Evolutionary conservation across 441 rosid genomes (phyloP).

Genomic region (Pelargonium fulgidum): DNA sequence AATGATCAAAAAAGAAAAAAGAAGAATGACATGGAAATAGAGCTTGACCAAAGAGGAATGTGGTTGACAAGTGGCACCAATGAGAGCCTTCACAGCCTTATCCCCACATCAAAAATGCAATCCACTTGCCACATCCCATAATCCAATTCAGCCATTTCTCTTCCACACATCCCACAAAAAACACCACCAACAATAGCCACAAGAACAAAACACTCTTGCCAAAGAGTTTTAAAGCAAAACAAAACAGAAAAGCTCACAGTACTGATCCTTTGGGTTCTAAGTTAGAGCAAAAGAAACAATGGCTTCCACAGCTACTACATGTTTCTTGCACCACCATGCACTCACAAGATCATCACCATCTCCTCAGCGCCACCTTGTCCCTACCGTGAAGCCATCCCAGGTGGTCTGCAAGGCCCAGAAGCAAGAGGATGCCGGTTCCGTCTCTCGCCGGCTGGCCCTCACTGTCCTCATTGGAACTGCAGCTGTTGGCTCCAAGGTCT

Average conservation of each 20-base stretch:
- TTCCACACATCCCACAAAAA: conserved; percentile 20
- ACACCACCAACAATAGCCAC: neutral
- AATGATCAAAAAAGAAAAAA: neutral
- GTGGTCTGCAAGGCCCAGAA: conserved; percentile 67
- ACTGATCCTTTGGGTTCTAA: too few species aligned
- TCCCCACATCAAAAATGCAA: conserved; percentile 40
- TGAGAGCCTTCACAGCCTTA: conserved; percentile 37
- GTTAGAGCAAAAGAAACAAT: conserved; percentile 22
- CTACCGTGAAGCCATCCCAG: conserved; percentile 41
- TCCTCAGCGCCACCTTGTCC: conserved; percentile 41
- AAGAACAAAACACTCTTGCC: neutral
- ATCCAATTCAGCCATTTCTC: conserved; percentile 28
- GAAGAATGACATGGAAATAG: neutral
- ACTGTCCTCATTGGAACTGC: conserved; percentile 78
- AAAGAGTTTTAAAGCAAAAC: neutral
- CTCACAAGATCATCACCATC: conserved; percentile 45
- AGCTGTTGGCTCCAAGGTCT: conserved; percentile 71
- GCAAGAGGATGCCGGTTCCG: conserved; percentile 38
- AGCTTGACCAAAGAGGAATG: neutral
- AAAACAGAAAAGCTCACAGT: neutral
- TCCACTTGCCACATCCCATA: conserved; percentile 22
- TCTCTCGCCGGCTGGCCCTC: conserved; percentile 83
- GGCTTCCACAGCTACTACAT: conserved; percentile 59
- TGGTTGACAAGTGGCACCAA: conserved; percentile 35
- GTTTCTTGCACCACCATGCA: conserved; percentile 81